A percentile compares a stretch with the other conserved stretches of the same genome.
Evolutionary conservation across 1,284 basidiomycete genomes (phyloP).

Genomic region (Neotropicomus parvogracilis): DNA sequence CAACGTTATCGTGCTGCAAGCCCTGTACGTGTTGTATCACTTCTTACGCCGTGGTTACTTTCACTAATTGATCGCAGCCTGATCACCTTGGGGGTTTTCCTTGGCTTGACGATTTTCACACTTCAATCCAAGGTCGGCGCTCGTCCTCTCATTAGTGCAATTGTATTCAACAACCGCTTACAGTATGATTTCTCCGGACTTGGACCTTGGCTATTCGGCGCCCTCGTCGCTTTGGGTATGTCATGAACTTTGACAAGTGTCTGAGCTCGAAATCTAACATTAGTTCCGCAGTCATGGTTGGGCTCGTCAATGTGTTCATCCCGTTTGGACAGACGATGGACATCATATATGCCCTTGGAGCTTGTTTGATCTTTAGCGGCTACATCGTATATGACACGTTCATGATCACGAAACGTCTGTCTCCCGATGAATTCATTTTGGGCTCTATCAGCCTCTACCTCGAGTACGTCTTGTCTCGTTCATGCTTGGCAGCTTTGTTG

Average conservation of each 20-base stretch:
- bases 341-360: conserved; percentile 73
- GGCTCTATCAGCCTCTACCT: conserved; percentile 85
- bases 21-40: conserved; percentile 51
- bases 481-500: not conserved
- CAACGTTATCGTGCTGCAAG: conserved; percentile 77
- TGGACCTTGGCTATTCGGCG: conserved; percentile 80
- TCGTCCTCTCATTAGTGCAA: not conserved
- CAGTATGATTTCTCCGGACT: conserved; percentile 86
- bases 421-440: conserved; percentile 86
- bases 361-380: conserved; percentile 78
- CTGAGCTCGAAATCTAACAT: conserved; percentile 7
- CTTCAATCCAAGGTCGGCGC: conserved; percentile 69
- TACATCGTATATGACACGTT: conserved; percentile 87
- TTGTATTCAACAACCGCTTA: conserved; percentile 2
- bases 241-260: conserved; percentile 5
- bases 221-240: conserved; percentile 67
- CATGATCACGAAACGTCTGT: conserved; percentile 74
- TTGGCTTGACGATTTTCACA: conserved; percentile 84
- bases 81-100: conserved; percentile 84
- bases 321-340: conserved; percentile 78
- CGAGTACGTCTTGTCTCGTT: conserved; percentile 50
- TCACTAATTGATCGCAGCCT: conserved; percentile 42
- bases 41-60: not conserved
- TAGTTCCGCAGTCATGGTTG: conserved; percentile 57
- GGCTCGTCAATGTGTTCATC: conserved; percentile 74